Evolutionary conservation across 768 basidiomycete species (phyloP).

Genomic region (Boletus rubropictus): DNA sequence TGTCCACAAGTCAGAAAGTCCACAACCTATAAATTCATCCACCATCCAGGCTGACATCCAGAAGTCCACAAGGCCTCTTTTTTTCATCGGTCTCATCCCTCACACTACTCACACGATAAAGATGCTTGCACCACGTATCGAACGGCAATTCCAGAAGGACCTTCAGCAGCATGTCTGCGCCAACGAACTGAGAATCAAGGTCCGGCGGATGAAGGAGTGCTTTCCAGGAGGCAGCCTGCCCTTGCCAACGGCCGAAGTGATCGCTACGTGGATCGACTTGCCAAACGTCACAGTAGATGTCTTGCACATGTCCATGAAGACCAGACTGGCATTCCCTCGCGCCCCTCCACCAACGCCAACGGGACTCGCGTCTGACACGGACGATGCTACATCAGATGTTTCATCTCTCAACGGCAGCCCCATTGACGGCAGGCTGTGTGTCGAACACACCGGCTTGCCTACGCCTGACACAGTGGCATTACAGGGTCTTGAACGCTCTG

Average conservation of each 20-base stretch:
- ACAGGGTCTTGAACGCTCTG: not conserved
- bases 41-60: not conserved
- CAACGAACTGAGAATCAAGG: conserved; percentile 13
- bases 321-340: not conserved
- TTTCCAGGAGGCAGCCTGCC: conserved; percentile 16
- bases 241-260: conserved; percentile 11
- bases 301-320: conserved; percentile 8
- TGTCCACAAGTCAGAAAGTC: conserved; percentile 23
- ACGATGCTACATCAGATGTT: conserved; percentile 1
- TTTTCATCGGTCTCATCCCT: not conserved
- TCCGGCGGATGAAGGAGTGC: conserved; percentile 15
- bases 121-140: conserved; percentile 1
- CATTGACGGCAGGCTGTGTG: conserved; percentile 1
- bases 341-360: conserved; percentile 22
- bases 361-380: not conserved
- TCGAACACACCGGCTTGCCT: conserved; percentile 1
- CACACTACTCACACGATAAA: conserved; percentile 4
- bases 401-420: not conserved
- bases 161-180: conserved; percentile 4
- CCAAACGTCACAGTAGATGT: conserved; percentile 20
- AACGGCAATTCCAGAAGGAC: conserved; percentile 13
- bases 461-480: conserved; percentile 1
- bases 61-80: not conserved
- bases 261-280: conserved; percentile 22
- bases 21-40: conserved; percentile 16